Evolutionary conservation across 352 stramenopile genomes (phyloP).

Genomic region (Aphanomyces cochlioides): DNA sequence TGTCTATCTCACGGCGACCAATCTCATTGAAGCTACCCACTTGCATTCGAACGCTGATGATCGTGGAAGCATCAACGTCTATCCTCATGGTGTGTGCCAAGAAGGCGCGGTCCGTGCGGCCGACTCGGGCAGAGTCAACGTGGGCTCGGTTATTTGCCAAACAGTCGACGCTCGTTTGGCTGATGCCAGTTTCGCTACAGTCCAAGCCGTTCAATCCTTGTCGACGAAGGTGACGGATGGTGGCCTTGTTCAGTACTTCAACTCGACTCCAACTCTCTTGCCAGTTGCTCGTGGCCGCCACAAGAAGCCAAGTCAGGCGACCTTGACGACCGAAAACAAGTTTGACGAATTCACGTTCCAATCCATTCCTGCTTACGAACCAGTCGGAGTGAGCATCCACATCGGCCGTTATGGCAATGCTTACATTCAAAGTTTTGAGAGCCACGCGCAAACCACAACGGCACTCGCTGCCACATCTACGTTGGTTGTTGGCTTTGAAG

Average conservation of each 20-base stretch:
- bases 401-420: neutral
- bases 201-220: neutral
- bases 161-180: neutral
- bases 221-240: neutral
- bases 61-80: neutral
- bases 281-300: neutral
- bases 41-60: neutral
- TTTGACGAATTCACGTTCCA: neutral
- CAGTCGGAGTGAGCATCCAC: neutral
- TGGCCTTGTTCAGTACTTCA: conserved; percentile 17
- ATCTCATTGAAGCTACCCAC: neutral
- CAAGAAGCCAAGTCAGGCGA: neutral
- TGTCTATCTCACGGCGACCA: conserved; percentile 8
- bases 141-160: conserved; percentile 11
- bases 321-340: neutral
- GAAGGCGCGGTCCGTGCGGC: conserved; percentile 2
- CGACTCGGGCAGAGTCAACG: conserved; percentile 7
- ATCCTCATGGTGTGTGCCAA: conserved; percentile 3
- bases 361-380: neutral
- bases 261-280: conserved; percentile 16
- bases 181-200: neutral
- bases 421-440: no score
- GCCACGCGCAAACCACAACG: no score
- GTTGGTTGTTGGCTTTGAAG: no score
- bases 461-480: no score